phyloP scores from a whole-genome alignment of 208 protist species.

The Borovskyia barvae region DNA sequence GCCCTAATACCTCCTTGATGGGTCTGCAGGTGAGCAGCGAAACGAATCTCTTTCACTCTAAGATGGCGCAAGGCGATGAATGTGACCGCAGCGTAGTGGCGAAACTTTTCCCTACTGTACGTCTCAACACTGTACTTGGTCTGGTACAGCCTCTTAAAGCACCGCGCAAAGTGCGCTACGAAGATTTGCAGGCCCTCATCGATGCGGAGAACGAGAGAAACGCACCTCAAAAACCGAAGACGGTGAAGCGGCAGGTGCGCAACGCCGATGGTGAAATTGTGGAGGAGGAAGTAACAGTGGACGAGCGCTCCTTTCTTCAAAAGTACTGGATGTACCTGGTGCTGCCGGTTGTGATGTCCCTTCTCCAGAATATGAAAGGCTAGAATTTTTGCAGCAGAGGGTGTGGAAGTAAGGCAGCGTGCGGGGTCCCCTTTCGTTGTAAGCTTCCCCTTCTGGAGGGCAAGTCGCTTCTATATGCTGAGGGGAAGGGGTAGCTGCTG shows the following conservation, averaged over 20 bases:
- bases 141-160: conserved; percentile 38
- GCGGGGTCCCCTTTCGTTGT: background rate
- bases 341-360: conserved; percentile 54
- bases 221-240: conserved; percentile 29
- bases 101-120: conserved; percentile 79
- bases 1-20: conserved; percentile 42
- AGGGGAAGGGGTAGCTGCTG: too few relatives aligned
- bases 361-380: conserved; percentile 61
- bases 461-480: too few relatives aligned
- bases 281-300: conserved; percentile 65
- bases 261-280: conserved; percentile 54
- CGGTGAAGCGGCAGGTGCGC: conserved; percentile 34
- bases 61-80: conserved; percentile 80
- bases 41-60: conserved; percentile 87
- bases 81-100: conserved; percentile 80
- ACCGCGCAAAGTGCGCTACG: conserved; percentile 61
- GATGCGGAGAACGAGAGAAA: conserved; percentile 17
- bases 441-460: too few relatives aligned
- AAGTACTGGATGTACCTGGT: conserved; percentile 91
- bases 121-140: conserved; percentile 35
- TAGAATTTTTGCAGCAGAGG: background rate
- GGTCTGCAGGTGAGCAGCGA: conserved; percentile 75
- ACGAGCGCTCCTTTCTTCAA: conserved; percentile 78
- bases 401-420: background rate
- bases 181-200: conserved; percentile 49